Base-by-base conservation (phyloP, 1,284 basidiomycete species). In the Earliella scabrosa region DNA sequence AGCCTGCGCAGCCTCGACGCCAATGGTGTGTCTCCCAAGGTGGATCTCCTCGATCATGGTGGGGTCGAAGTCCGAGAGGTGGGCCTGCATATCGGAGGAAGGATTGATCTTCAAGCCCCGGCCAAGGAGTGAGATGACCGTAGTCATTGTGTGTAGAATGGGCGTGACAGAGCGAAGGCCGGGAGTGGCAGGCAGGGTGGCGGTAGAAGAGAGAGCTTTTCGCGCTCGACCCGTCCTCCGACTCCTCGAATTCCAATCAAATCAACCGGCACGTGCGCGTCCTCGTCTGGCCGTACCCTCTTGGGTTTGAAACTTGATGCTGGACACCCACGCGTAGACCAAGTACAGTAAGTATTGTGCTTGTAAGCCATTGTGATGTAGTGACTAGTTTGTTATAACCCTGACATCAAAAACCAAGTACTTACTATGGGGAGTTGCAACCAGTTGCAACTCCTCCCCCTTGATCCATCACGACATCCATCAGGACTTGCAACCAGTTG, bases 21-120 rank as follows among this genome's bases (percentile, higher is more conserved):
- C 97, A 50, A 98, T 82, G 18, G 95, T 97, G 75, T 99, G 98
- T 26, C 95, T 97, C 50, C 95, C 93, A 56, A 99, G 82, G 71
- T 96, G 92, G 60, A 99, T 87, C 76, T 97, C 95, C 73, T 95
- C 88, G 61, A 95, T 78, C 60, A 80, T 73, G 18, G 83, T 76
- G 35, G 87, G 85, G 65, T 92, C 81, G 45, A 91, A 72, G 63
- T 83, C 80, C 31, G 85, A 79, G 23, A 98, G 77, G 68, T 90
- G 84, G 0, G 92, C 90, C 66, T 88, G 83, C 57, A 97, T 88
- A 67, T 98, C 93, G 8, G 81, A 86, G 39, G 82, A 79, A 16
- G 87, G 84, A 67, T 96, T 82, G 62, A 98, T 88, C 74, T 95
- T 98, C 59, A 98, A 82, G 45, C 87, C 87, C 67, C 82, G 80